Percentiles rank a stretch among this genome's conserved stretches.
These are phyloP conservation scores for Penicillium aurantiogriseum DNA, from an alignment of 2,329 filamentous ascomycete genomes.

Conservation along the genomic window DNA sequence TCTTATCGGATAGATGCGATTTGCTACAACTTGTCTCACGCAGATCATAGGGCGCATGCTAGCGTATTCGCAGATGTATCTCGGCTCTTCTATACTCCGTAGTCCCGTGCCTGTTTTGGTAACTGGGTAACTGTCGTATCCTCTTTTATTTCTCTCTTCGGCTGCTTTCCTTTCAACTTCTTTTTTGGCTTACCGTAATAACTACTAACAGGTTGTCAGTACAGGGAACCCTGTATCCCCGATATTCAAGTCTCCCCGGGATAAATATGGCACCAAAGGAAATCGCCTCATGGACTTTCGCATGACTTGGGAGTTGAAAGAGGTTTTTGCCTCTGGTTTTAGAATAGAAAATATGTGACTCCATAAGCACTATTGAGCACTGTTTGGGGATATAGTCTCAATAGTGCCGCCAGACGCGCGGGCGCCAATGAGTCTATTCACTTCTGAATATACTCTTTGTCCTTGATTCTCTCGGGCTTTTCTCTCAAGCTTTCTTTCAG, in stretches of 20 bases:
- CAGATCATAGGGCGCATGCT: background rate
- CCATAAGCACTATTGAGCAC: background rate
- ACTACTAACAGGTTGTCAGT: background rate
- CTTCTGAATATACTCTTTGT: background rate
- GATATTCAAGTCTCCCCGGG: background rate
- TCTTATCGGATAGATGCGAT: background rate
- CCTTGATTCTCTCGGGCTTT: background rate
- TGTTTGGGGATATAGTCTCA: conserved; percentile 1
- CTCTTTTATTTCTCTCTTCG: background rate
- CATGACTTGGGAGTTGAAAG: background rate
- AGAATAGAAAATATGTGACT: background rate
- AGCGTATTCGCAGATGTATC: background rate
- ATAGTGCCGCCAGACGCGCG: background rate
- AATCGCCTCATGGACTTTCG: background rate
- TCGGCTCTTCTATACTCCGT: background rate
- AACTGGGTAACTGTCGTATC: background rate
- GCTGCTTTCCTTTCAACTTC: background rate
- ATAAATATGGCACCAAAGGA: background rate
- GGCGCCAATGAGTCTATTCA: background rate
- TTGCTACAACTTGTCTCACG: background rate
- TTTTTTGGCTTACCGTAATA: background rate
- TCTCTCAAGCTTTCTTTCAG: conserved; percentile 7
- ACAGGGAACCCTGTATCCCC: background rate
- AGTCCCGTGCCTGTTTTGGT: background rate
- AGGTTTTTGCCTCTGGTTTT: background rate